phyloP scores from a whole-genome alignment of 2,329 filamentous ascomycete species.

The Paecilomyces sp. region DNA sequence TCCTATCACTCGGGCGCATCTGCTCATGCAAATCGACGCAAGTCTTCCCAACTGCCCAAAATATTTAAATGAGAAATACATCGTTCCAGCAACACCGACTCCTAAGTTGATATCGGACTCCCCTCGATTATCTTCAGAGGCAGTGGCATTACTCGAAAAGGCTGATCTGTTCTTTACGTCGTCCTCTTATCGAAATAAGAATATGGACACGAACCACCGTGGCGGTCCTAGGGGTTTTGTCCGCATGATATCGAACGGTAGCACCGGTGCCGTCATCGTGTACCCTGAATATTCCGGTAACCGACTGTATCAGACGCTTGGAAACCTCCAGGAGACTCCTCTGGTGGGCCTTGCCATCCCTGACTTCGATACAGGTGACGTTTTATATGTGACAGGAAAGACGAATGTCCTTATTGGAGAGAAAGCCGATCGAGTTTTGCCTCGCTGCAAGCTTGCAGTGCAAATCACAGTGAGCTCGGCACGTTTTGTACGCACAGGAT shows the following conservation, averaged over 20 bases:
- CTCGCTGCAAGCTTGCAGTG: slow-evolving; percentile 65
- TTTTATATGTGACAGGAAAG: slow-evolving; percentile 66
- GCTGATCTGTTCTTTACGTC: slow-evolving; percentile 76
- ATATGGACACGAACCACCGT: slow-evolving; percentile 80
- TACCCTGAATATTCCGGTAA: slow-evolving; percentile 87
- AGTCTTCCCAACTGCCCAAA: slow-evolving; percentile 69
- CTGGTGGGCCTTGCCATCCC: slow-evolving; percentile 64
- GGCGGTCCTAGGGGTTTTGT: slow-evolving; percentile 70
- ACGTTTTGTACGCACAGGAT: slow-evolving; percentile 55
- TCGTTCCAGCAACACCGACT: slow-evolving; percentile 48
- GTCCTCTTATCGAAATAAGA: slow-evolving; percentile 51
- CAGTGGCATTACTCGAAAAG: slow-evolving; percentile 52
- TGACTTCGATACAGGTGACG: slow-evolving; percentile 64
- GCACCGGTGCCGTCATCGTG: slow-evolving; percentile 45
- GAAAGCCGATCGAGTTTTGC: slow-evolving; percentile 56
- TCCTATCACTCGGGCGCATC: slow-evolving; percentile 37
- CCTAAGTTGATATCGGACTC: slow-evolving; percentile 46
- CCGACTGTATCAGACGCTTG: slow-evolving; percentile 73
- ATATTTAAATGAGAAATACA: slow-evolving; percentile 69
- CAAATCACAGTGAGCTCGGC: slow-evolving; percentile 57
- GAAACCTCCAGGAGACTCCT: slow-evolving; percentile 64
- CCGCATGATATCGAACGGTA: slow-evolving; percentile 54
- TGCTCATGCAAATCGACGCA: slow-evolving; percentile 64
- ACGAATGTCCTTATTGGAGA: slow-evolving; percentile 60
- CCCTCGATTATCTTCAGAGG: slow-evolving; percentile 45